Conservation (phyloP, 805 yeast species). For the Lipomyces anomalus region DNA sequence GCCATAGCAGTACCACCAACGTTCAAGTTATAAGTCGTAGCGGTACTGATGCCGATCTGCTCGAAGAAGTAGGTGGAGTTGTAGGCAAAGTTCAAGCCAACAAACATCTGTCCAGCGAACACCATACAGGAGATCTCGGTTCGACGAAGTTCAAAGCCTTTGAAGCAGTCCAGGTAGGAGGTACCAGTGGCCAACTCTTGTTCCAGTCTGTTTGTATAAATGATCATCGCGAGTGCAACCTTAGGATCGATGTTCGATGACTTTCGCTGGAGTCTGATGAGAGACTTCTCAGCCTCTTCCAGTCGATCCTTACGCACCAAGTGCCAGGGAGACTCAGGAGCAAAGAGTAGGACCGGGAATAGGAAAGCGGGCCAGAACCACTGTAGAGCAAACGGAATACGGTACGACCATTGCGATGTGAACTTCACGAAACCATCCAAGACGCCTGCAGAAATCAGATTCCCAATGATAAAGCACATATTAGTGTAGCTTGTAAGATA, state of each 20-base stretch:
- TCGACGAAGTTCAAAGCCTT: slow-evolving; percentile 21
- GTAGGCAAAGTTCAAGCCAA: slow-evolving; percentile 33
- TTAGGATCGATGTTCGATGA: neutral
- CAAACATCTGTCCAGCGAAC: slow-evolving; percentile 32
- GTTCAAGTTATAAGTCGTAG: slow-evolving; percentile 41
- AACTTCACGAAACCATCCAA: slow-evolving; percentile 35
- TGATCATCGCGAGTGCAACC: slow-evolving; percentile 3
- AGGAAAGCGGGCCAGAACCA: slow-evolving; percentile 50
- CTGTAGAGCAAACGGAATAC: slow-evolving; percentile 53
- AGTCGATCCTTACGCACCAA: slow-evolving; percentile 7
- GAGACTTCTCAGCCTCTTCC: slow-evolving; percentile 6
- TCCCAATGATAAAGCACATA: slow-evolving; percentile 53
- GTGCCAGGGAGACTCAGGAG: slow-evolving; percentile 31
- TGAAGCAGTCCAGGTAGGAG: slow-evolving; percentile 17
- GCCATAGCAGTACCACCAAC: slow-evolving; percentile 36
- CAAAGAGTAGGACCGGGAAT: slow-evolving; percentile 45
- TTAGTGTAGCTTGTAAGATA: slow-evolving; percentile 47
- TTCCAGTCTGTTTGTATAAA: slow-evolving; percentile 13
- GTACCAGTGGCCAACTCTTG: slow-evolving; percentile 8
- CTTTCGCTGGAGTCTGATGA: slow-evolving; percentile 2
- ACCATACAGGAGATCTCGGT: slow-evolving; percentile 34
- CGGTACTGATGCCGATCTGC: slow-evolving; percentile 36
- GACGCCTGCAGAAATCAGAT: slow-evolving; percentile 50
- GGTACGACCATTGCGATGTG: slow-evolving; percentile 40
- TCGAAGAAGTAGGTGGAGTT: slow-evolving; percentile 45